Conservation (phyloP, 23 red algal species). For the Porphyridium purpureum region DNA sequence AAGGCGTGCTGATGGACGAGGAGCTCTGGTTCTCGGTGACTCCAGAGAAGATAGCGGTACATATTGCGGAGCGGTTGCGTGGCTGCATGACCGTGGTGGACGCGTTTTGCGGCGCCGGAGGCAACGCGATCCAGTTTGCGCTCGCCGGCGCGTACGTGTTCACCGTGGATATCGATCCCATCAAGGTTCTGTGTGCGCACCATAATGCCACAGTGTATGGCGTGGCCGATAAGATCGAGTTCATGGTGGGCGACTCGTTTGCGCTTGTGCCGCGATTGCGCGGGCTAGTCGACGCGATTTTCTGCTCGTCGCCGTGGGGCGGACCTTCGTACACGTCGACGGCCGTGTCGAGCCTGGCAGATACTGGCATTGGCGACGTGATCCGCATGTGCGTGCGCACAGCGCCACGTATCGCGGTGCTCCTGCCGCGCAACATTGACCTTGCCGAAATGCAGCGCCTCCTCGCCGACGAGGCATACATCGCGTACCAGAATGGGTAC, state of each 20-base stretch:
- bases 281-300: conserved; percentile 38
- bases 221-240: conserved; percentile 45
- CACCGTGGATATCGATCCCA: conserved; percentile 24
- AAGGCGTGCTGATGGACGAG: conserved; percentile 38
- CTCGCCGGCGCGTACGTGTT: conserved; percentile 27
- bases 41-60: conserved; percentile 77
- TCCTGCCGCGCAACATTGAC: conserved; percentile 41
- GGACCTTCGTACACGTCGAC: conserved; percentile 49
- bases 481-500: no score
- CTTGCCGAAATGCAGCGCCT: no score
- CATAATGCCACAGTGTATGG: conserved; percentile 77
- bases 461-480: no score
- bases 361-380: conserved; percentile 1
- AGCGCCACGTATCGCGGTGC: conserved; percentile 30
- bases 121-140: conserved; percentile 83
- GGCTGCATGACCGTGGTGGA: conserved; percentile 21
- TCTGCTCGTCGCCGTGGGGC: conserved; percentile 84
- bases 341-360: conserved; percentile 18
- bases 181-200: conserved; percentile 14
- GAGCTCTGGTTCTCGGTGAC: conserved; percentile 74
- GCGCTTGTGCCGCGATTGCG: conserved; percentile 24
- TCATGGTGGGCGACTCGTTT: conserved; percentile 63
- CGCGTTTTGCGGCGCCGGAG: conserved; percentile 60
- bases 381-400: conserved; percentile 15
- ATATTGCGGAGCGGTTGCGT: conserved; percentile 59